Evolutionary conservation across 345 rosid genomes (phyloP).

Genomic region (Psidium friedrichsthalianum): DNA sequence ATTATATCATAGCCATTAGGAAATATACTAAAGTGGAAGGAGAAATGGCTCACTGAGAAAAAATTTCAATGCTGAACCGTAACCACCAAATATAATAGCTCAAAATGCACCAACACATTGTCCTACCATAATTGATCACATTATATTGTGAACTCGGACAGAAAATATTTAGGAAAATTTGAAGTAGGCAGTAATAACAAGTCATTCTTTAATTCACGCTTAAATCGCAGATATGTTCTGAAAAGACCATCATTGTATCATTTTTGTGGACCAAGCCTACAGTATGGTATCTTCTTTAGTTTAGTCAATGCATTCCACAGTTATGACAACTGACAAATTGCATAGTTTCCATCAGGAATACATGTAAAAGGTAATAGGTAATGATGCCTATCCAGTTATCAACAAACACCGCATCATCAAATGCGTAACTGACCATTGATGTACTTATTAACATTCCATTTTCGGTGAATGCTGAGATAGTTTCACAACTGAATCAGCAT

Average conservation of each 20-base stretch:
- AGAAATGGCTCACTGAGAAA: not conserved
- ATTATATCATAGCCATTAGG: not conserved
- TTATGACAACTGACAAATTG: not conserved
- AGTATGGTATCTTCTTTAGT: not conserved
- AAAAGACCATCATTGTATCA: not conserved
- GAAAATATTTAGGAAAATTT: not conserved
- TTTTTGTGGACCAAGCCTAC: not conserved
- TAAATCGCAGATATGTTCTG: not conserved
- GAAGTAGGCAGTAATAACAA: not conserved
- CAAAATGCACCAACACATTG: not conserved
- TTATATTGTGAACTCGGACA: not conserved
- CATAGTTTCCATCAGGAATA: not conserved
- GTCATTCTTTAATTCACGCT: not conserved
- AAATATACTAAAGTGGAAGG: not conserved
- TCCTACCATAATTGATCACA: not conserved
- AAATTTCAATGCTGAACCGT: not conserved
- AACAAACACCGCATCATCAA: not conserved
- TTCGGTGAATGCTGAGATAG: not conserved
- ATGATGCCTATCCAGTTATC: not conserved
- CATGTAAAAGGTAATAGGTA: not conserved
- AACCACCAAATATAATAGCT: not conserved
- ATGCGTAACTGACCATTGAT: not conserved
- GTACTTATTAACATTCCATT: not conserved
- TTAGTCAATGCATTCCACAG: not conserved
- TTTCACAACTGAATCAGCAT: not conserved